Percentiles rank a stretch among this genome's conserved stretches.
These are phyloP conservation scores for Geotrichum reessii DNA, from an alignment of 1,139 yeast genomes.

Conservation along the genomic window DNA sequence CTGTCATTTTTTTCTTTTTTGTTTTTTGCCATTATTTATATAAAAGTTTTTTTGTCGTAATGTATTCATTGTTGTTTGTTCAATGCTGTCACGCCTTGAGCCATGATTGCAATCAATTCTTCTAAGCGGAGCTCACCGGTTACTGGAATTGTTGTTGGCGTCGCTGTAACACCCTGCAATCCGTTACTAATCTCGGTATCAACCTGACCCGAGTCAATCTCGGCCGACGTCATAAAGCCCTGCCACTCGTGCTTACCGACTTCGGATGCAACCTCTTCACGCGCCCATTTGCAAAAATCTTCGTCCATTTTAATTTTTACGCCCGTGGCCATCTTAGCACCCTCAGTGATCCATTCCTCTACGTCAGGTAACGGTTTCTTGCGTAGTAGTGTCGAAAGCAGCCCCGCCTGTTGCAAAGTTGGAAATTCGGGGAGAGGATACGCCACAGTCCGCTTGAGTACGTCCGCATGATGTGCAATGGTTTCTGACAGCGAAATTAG, in stretches of 20 bases:
- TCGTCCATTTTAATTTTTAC: constrained; percentile 16
- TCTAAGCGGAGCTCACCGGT: constrained; percentile 30
- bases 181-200: constrained; percentile 22
- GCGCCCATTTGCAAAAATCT: constrained; percentile 52
- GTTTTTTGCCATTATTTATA: not conserved
- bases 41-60: not conserved
- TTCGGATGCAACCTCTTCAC: constrained; percentile 46
- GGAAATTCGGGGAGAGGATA: constrained; percentile 84
- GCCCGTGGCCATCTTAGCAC: constrained; percentile 4
- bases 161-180: constrained; percentile 5
- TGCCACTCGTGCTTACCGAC: constrained; percentile 55
- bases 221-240: constrained; percentile 53
- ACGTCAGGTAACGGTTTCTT: constrained; percentile 89
- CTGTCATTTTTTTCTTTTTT: not conserved
- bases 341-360: constrained; percentile 71
- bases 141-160: not conserved
- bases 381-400: constrained; percentile 74
- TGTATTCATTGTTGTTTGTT: not conserved
- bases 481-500: constrained; percentile 66
- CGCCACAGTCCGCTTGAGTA: constrained; percentile 61
- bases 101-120: constrained; percentile 28
- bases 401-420: constrained; percentile 72
- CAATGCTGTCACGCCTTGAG: constrained; percentile 23
- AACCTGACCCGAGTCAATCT: constrained; percentile 42
- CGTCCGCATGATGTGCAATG: constrained; percentile 54